These are phyloP conservation scores for Nemania sp. DNA, from an alignment of 2,329 filamentous ascomycete genomes.

Conservation along the genomic window DNA sequence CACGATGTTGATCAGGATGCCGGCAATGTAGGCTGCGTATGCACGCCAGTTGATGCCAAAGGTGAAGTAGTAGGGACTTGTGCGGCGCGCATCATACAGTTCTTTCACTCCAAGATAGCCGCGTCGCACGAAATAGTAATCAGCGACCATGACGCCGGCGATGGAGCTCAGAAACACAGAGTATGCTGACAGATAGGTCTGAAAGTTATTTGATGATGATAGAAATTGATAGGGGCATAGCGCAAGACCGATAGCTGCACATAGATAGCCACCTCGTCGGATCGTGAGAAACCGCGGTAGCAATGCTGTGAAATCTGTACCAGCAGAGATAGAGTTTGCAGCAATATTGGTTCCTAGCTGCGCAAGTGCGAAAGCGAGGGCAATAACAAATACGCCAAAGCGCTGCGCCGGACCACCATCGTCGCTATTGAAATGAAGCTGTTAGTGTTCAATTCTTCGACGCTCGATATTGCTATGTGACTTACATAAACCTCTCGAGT, in stretches of 20 bases:
- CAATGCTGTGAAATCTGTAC: constrained; percentile 80
- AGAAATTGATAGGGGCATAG: constrained; percentile 89
- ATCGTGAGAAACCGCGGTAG: constrained; percentile 82
- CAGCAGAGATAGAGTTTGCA: constrained; percentile 82
- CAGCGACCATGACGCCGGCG: constrained; percentile 84
- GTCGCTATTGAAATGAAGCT: constrained; percentile 38
- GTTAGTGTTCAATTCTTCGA: constrained; percentile 1
- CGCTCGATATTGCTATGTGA: not conserved
- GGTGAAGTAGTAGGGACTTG: constrained; percentile 72
- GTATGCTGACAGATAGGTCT: constrained; percentile 88
- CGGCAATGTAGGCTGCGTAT: constrained; percentile 79
- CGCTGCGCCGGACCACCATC: constrained; percentile 70
- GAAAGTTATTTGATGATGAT: constrained; percentile 77
- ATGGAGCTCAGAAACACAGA: constrained; percentile 93
- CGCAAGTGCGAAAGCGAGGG: constrained; percentile 71
- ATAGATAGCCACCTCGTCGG: constrained; percentile 83
- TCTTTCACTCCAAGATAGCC: constrained; percentile 80
- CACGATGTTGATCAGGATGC: constrained; percentile 88
- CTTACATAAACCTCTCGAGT: constrained; percentile 63
- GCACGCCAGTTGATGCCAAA: constrained; percentile 80
- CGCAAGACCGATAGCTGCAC: constrained; percentile 74
- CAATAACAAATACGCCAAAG: constrained; percentile 76
- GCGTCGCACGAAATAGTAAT: constrained; percentile 84
- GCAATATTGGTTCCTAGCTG: constrained; percentile 87
- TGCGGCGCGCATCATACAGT: constrained; percentile 72